Base-by-base conservation (phyloP, 345 rosid genomes). In the Euclidium syriacum region DNA sequence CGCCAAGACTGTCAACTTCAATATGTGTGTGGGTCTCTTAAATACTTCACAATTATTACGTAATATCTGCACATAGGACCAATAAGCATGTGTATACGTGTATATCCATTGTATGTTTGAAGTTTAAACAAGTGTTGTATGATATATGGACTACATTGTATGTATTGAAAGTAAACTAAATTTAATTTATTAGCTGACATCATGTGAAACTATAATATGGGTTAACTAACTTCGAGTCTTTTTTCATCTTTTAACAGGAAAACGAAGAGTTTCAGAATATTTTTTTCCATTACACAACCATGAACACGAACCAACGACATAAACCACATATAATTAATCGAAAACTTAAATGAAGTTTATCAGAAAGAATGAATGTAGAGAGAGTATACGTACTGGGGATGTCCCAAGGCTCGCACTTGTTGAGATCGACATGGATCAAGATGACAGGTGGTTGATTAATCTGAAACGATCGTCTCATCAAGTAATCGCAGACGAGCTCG, bases 401-500 rank as follows among this genome's bases (percentile, higher is more conserved):
- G 35, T 92, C 94, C 98, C 98, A 92, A 46, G 98, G 98, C 53
- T 92, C 98, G 26, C 82, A 85, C 78, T 81, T 89, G 90, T 92
- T 92, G 75, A 87, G 95, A 70, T 92, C 94, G 50, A 92, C 96
- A 17, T 83, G 89, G 30, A 81, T 71, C 75, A 92, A 29, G 58
- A 86, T 75, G 53, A 77, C 72, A 20, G 77, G 62, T 10, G 74
- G 77, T 12, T 38, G 52, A 20, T 23, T 17, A 3, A 16, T 7
- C 32, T 42, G 62, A 52, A 71, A 42, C 1, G 79, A 71, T 79
- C 84, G 82, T 65, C 48, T 76, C 79, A 84, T 73, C 79, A 92
- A 77, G 78, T 89, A 92, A 60, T 92, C 95, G 39, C 94, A 86
- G 7, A 92, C 86, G 27, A 91, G 92, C 51, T 91, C 98, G 32